Conservation (phyloP, 2,329 filamentous ascomycete species). For the Colletotrichum sp. region DNA sequence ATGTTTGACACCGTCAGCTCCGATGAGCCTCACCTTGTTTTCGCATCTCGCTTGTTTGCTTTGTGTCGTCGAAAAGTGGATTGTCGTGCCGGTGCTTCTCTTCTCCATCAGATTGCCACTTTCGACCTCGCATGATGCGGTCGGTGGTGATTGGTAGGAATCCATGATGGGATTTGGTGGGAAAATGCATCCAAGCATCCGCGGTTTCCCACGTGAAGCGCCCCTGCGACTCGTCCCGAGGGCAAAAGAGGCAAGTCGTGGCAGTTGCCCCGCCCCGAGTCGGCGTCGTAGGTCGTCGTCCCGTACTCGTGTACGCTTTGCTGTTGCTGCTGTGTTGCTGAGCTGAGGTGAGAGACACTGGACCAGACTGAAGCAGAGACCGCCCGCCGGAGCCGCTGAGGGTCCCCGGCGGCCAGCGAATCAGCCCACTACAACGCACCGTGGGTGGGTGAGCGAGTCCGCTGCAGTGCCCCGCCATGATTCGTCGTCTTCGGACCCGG, state of each 20-base stretch:
- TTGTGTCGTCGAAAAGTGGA: background rate
- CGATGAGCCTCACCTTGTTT: background rate
- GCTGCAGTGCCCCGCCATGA: background rate
- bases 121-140: background rate
- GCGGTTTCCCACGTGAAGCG: background rate
- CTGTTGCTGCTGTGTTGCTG: background rate
- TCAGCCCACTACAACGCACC: background rate
- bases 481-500: constrained; percentile 3
- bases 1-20: background rate
- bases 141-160: background rate
- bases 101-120: background rate
- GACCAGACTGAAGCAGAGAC: background rate
- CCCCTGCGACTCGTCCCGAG: background rate
- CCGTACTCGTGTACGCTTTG: background rate
- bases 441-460: background rate
- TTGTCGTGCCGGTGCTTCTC: background rate
- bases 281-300: background rate
- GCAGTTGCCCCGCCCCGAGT: background rate
- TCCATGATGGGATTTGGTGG: background rate
- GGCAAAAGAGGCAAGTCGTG: background rate
- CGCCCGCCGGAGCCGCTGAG: background rate
- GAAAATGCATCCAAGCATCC: background rate
- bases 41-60: background rate
- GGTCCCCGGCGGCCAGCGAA: background rate
- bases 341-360: background rate